These are phyloP conservation scores for Trypanosoma caninum DNA, from an alignment of 208 protist species.

Conservation along the genomic window DNA sequence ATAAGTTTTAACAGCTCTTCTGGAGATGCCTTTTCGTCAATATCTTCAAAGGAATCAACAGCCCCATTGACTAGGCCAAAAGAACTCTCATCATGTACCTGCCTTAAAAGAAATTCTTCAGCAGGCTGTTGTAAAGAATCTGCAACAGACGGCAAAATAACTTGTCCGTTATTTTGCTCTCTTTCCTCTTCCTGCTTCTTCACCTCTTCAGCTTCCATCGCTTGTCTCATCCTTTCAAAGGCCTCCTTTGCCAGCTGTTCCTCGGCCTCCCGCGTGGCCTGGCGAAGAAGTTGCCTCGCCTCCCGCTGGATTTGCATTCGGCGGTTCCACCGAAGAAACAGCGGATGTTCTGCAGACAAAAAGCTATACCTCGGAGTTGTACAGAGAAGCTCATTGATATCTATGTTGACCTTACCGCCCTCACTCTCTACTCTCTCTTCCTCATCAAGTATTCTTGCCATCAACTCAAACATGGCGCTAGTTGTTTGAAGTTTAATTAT, in stretches of 20 bases:
- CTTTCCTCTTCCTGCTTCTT: constrained; percentile 25
- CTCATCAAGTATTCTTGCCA: constrained; percentile 56
- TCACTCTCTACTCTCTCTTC: constrained; percentile 32
- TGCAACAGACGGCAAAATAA: not conserved
- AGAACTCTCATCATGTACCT: constrained; percentile 52
- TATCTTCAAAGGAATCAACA: constrained; percentile 5
- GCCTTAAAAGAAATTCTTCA: constrained; percentile 51
- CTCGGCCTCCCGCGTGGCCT: constrained; percentile 52
- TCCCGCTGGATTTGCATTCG: constrained; percentile 52
- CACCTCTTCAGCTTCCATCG: constrained; percentile 41
- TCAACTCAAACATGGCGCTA: constrained; percentile 61
- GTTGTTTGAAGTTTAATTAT: constrained; percentile 71
- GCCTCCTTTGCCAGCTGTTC: constrained; percentile 52
- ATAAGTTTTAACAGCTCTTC: constrained; percentile 67
- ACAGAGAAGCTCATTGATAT: constrained; percentile 63
- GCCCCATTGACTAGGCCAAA: constrained; percentile 29
- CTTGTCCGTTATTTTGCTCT: constrained; percentile 1
- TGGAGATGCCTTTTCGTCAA: constrained; percentile 25
- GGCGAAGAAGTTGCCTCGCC: constrained; percentile 52
- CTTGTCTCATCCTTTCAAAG: constrained; percentile 40
- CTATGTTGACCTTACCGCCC: constrained; percentile 1
- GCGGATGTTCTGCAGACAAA: constrained; percentile 62
- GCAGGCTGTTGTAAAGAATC: not conserved
- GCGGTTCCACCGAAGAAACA: constrained; percentile 69
- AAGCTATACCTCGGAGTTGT: constrained; percentile 83